Base-by-base conservation (phyloP, 129 eudicot genomes). In the Helianthus tuberosus region DNA sequence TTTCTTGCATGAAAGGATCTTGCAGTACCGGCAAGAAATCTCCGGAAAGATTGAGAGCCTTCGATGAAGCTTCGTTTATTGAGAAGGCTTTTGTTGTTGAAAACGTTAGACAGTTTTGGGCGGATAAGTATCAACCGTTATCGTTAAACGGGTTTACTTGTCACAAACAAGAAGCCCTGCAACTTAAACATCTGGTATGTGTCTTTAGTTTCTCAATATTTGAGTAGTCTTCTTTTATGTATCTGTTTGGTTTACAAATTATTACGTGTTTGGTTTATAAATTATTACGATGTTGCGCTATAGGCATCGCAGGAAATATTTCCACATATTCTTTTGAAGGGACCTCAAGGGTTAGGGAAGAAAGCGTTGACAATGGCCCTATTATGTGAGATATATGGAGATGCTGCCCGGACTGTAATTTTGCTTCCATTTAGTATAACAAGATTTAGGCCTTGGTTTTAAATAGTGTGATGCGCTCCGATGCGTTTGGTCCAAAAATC, bases 71-170 rank as follows among this genome's bases (percentile, higher is more conserved):
- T 71, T 84, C 91, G 0, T 86, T 91, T 68, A 91, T 91, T 64
- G 89, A 83, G 77, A 91, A 86, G 77, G 97, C 97, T 39, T 79
- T 79, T 73, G 97, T 91, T 14, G 86, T 83, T 55, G 94, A 91
- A 74, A 91, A 75, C 78, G 66, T 91, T 49, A 77, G 94, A 77
- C 85, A 77, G 50, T 83, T 91, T 50, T 91, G 97, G 97, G 91
- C 91, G 10, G 97, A 91, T 78, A 91, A 88, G 47, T 70, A 91
- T 84, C 94, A 78, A 82, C 97, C 96, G 65, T 79, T 74, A 68
- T 88, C 91, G 8, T 75, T 91, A 73, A 64, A 79, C 47, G 97
- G 88, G 20, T 91, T 91, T 76, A 80, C 86, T 73, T 83, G 88
- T 69, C 96, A 89, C 74, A 89, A 84, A 80, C 79, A 89, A 81